These are phyloP conservation scores for Beauveria sp. DNA, from an alignment of 2,329 filamentous ascomycete species.

Conservation along the genomic window DNA sequence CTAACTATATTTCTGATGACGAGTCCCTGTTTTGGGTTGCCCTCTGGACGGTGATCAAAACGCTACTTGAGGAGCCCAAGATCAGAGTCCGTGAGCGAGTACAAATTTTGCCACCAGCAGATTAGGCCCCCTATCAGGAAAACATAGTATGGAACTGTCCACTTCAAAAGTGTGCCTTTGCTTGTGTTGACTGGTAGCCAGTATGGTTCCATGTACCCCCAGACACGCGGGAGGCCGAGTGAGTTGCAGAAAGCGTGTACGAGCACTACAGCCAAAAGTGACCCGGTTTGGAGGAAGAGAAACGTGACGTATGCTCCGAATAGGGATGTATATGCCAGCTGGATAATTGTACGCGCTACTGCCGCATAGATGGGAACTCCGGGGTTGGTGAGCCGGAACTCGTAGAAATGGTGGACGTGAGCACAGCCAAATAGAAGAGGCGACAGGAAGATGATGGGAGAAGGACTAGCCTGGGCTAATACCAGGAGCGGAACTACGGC, in stretches of 20 bases:
- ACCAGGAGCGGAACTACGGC: constrained; percentile 78
- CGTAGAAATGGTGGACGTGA: constrained; percentile 93
- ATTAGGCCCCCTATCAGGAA: constrained; percentile 65
- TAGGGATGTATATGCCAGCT: constrained; percentile 83
- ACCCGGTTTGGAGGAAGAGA: constrained; percentile 77
- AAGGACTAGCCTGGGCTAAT: constrained; percentile 51
- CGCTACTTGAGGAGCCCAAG: constrained; percentile 20
- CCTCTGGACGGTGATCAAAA: too few species aligned
- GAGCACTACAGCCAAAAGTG: constrained; percentile 63
- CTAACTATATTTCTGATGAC: background rate
- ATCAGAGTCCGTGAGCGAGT: constrained; percentile 56
- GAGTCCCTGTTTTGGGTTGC: background rate
- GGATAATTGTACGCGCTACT: constrained; percentile 66
- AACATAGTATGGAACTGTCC: constrained; percentile 74
- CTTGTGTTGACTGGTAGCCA: constrained; percentile 27
- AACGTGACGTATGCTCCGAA: constrained; percentile 95
- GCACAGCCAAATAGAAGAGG: constrained; percentile 89
- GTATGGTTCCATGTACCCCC: constrained; percentile 62
- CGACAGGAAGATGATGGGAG: constrained; percentile 66
- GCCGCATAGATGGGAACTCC: constrained; percentile 55
- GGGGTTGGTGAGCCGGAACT: constrained; percentile 78
- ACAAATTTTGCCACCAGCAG: constrained; percentile 64
- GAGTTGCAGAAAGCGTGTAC: constrained; percentile 89
- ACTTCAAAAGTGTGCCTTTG: constrained; percentile 29
- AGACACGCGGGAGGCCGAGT: constrained; percentile 81